phyloP scores from a whole-genome alignment of 2,329 filamentous ascomycete genomes.

The Thielaviopsis musarum region DNA sequence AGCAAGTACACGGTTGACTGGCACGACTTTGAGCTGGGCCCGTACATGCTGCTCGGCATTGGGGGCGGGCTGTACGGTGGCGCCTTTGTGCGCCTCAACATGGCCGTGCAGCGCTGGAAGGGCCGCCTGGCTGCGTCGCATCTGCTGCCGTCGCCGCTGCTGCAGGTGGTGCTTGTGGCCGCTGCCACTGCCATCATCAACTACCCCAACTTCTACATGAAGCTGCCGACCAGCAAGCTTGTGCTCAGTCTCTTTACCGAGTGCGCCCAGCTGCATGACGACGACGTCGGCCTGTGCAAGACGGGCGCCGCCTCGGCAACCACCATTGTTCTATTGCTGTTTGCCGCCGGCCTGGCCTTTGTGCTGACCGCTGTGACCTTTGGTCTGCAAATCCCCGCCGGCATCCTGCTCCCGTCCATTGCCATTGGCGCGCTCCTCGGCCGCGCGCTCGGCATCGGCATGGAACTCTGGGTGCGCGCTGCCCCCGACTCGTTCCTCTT shows the following conservation, averaged over 20 bases:
- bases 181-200: constrained; percentile 76
- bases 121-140: constrained; percentile 40
- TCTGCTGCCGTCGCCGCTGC: constrained; percentile 54
- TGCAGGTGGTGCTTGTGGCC: constrained; percentile 66
- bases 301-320: constrained; percentile 39
- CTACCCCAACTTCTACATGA: constrained; percentile 93
- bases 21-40: constrained; percentile 87
- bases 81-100: constrained; percentile 88
- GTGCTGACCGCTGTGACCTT: constrained; percentile 78
- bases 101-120: constrained; percentile 60
- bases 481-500: constrained; percentile 68
- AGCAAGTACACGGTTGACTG: constrained; percentile 82
- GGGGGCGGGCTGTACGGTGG: constrained; percentile 88
- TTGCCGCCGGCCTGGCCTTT: constrained; percentile 72
- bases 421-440: constrained; percentile 85
- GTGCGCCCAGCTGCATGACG: constrained; percentile 65
- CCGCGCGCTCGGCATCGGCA: constrained; percentile 71
- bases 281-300: constrained; percentile 81
- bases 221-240: constrained; percentile 77
- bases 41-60: constrained; percentile 73
- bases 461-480: constrained; percentile 73
- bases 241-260: constrained; percentile 87
- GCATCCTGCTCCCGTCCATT: constrained; percentile 91
- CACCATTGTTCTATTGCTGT: constrained; percentile 64
- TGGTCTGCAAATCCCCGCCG: constrained; percentile 83